Base-by-base conservation (phyloP, 2,329 filamentous ascomycete species). In the Delphinella strobiligena region DNA sequence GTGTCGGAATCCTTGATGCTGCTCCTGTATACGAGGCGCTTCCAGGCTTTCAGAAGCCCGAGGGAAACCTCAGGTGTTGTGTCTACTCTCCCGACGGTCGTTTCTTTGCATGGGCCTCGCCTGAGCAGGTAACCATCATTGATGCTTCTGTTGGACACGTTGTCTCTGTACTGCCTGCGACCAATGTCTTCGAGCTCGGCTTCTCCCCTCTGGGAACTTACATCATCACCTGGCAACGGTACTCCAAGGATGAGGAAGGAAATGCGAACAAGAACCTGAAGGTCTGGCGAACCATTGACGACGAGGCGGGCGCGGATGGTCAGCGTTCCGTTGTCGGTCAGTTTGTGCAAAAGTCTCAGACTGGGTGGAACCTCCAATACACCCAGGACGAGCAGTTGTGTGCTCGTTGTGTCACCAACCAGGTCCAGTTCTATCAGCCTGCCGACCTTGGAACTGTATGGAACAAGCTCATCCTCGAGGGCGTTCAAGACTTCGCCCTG, bases 331-430 rank as follows among this genome's bases (percentile, higher is more conserved):
- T 88, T 19, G 72, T 95, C 34, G 89, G 88, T 47, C 74, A 78
- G 54, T 98, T 93, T 60, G 91, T 98, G 50, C 91, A 98, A 64
- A 95, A 95, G 71, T 82, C 79, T 49, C 86, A 93, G 68, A 85
- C 82, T 34, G 85, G 88, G 55, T 96, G 89, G 89, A 96, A 95
- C 60, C 71, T 98, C 57, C 89, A 96, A 65, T 98, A 96, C 64
- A 94, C 88, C 19, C 74, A 77, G 43, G 91, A 98, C 58, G 91
- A 98, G 71, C 76, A 79, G 60, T 89, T 85, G 61, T 96, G 89
- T 61, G 91, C 89, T 49, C 86, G 91, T 50, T 73, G 80, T 47
- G 89, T 96, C 53, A 95, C 85, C 61, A 98, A 98, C 60, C 88
- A 96, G 69, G 84, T 98, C 41, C 91, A 96, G 55, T 94, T 98